Conservation (phyloP, 306 rosid genomes). For the Clitoria ternatea region DNA sequence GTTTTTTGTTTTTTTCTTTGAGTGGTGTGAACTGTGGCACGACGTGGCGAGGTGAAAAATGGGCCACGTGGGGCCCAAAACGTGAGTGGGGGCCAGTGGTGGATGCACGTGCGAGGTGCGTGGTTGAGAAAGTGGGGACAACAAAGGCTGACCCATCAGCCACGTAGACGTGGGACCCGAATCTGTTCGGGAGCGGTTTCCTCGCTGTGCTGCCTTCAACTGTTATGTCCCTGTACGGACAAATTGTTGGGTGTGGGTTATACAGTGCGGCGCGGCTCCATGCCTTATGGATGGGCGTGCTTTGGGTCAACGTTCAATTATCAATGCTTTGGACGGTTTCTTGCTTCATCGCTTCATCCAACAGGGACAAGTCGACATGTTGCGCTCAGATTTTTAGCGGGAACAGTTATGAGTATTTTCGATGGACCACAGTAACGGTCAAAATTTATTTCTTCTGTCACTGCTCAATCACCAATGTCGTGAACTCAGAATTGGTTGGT, state of each 20-base stretch:
- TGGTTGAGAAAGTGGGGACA: neutral
- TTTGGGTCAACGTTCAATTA: neutral
- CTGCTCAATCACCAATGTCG: neutral
- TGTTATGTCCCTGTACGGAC: conserved; percentile 43
- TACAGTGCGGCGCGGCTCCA: conserved; percentile 19
- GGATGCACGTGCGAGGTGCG: conserved; percentile 41
- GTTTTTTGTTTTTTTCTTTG: too few relatives aligned
- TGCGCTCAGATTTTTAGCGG: neutral
- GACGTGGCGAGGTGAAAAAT: neutral
- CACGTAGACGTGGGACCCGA: conserved; percentile 44
- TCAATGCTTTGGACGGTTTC: neutral
- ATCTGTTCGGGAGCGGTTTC: conserved; percentile 23
- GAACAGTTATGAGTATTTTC: neutral
- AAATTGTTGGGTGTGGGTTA: neutral
- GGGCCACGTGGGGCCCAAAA: conserved; percentile 25
- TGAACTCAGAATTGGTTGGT: too few relatives aligned
- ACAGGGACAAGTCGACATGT: neutral
- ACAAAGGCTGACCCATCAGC: conserved; percentile 29
- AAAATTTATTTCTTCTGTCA: neutral
- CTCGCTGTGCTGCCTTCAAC: conserved; percentile 29
- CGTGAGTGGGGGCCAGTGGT: neutral
- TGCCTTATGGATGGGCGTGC: neutral
- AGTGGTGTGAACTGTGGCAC: neutral
- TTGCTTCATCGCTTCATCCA: neutral
- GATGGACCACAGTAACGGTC: neutral